Evolutionary conservation across 2,329 filamentous ascomycete genomes (phyloP).

Genomic region (Colletotrichum gloeosporioides): DNA sequence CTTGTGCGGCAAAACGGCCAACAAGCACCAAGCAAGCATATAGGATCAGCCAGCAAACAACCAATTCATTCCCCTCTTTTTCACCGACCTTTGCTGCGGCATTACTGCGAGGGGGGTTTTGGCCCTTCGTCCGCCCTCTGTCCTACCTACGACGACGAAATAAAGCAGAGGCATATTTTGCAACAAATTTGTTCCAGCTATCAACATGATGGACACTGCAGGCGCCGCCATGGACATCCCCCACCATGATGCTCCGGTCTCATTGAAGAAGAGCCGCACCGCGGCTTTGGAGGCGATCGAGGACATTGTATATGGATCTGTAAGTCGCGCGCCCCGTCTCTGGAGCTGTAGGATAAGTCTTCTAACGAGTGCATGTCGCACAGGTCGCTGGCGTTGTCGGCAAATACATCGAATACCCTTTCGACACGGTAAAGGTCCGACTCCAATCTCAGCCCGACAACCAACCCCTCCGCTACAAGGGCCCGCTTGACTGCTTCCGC

Average conservation of each 20-base stretch:
- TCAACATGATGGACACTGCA: slow-evolving; percentile 17
- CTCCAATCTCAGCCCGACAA: slow-evolving; percentile 94
- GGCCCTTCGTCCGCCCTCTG: background rate
- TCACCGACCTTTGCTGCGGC: slow-evolving; percentile 3
- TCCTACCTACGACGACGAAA: background rate
- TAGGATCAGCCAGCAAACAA: background rate
- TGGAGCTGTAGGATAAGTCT: background rate
- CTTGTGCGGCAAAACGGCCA: background rate
- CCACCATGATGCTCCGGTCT: slow-evolving; percentile 17
- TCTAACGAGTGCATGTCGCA: background rate
- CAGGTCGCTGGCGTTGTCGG: slow-evolving; percentile 85
- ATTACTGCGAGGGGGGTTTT: background rate
- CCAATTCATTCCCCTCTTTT: background rate
- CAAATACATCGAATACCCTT: slow-evolving; percentile 98
- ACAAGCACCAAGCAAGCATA: background rate
- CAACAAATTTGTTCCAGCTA: background rate
- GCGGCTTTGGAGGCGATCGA: slow-evolving; percentile 73
- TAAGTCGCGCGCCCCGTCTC: slow-evolving; percentile 47
- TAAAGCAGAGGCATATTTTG: slow-evolving; percentile 2
- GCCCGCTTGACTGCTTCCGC: slow-evolving; percentile 91
- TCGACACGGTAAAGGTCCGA: slow-evolving; percentile 97
- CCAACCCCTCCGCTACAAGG: slow-evolving; percentile 80
- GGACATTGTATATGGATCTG: slow-evolving; percentile 87
- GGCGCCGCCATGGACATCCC: slow-evolving; percentile 20
- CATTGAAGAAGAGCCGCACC: slow-evolving; percentile 28